A percentile compares a stretch with the other conserved stretches of the same genome.
phyloP scores from a whole-genome alignment of 805 yeast genomes.

The Ogataea allantospora region DNA sequence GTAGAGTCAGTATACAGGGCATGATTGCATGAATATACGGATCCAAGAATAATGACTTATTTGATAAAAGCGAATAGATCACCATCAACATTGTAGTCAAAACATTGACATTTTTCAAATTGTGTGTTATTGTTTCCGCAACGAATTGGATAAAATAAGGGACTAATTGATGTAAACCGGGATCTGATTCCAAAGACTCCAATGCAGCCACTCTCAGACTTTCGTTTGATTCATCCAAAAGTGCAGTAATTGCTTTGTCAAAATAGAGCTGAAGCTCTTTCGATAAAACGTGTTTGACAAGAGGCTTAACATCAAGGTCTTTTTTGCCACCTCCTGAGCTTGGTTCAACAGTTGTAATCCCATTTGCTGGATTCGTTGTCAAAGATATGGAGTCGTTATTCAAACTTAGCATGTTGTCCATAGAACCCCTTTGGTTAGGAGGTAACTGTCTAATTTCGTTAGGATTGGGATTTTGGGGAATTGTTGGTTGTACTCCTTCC shows the following conservation, averaged over 20 bases:
- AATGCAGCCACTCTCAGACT: constrained; percentile 75
- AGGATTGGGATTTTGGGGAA: constrained; percentile 91
- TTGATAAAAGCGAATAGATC: constrained; percentile 77
- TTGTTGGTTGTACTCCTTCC: constrained; percentile 97
- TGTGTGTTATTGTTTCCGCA: constrained; percentile 91
- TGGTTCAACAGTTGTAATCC: constrained; percentile 29
- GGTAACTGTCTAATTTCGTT: constrained; percentile 76
- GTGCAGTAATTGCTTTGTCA: constrained; percentile 81
- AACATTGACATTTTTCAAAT: constrained; percentile 66
- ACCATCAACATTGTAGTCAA: constrained; percentile 86
- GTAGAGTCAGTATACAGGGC: constrained; percentile 91
- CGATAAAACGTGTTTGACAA: constrained; percentile 92
- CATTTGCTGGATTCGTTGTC: constrained; percentile 29
- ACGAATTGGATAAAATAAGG: constrained; percentile 96
- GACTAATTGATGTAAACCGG: constrained; percentile 93
- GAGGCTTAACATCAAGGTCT: constrained; percentile 71
- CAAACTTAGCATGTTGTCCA: constrained; percentile 56
- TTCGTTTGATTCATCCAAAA: constrained; percentile 57
- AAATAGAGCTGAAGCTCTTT: constrained; percentile 92
- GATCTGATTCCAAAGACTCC: constrained; percentile 81
- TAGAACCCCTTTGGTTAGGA: constrained; percentile 81
- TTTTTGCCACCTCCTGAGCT: constrained; percentile 35
- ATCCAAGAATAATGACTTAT: constrained; percentile 82
- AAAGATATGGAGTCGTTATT: constrained; percentile 43
- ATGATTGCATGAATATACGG: constrained; percentile 95